Conservation (phyloP, 345 rosid genomes). For the Citrus australasica region DNA sequence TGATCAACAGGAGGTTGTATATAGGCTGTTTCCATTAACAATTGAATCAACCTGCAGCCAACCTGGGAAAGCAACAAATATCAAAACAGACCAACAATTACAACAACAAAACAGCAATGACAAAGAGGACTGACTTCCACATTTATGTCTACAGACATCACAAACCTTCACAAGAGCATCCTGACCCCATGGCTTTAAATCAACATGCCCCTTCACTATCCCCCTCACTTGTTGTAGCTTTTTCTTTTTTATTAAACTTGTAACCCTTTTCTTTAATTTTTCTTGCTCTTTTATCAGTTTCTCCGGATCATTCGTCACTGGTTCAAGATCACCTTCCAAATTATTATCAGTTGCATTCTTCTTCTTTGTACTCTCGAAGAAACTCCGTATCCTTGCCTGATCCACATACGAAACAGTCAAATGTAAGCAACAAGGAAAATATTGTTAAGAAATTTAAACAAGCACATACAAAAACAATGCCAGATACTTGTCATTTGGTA, state of each 20-base stretch:
- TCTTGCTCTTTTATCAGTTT: constrained; percentile 39
- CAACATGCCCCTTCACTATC: constrained; percentile 55
- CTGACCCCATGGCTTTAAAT: constrained; percentile 85
- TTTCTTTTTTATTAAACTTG: constrained; percentile 58
- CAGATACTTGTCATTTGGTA: not conserved
- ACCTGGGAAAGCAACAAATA: constrained; percentile 50
- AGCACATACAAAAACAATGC: not conserved
- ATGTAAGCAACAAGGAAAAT: constrained; percentile 10
- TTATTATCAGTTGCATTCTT: constrained; percentile 25
- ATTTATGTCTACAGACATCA: constrained; percentile 15
- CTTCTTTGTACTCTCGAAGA: constrained; percentile 72
- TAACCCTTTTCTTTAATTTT: constrained; percentile 57
- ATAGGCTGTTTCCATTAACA: constrained; percentile 79
- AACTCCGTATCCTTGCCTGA: constrained; percentile 70
- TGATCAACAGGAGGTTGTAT: constrained; percentile 83
- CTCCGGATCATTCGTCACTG: constrained; percentile 27
- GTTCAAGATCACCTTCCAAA: constrained; percentile 33
- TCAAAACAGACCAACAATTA: constrained; percentile 16
- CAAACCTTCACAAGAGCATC: constrained; percentile 85
- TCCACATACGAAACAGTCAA: constrained; percentile 11
- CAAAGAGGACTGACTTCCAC: not conserved
- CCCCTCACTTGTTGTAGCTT: constrained; percentile 55
- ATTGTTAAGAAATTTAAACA: not conserved
- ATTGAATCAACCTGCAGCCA: constrained; percentile 82
- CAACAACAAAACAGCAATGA: not conserved